phyloP scores from a whole-genome alignment of 1,139 yeast species.

The Eremothecium gossypii region DNA sequence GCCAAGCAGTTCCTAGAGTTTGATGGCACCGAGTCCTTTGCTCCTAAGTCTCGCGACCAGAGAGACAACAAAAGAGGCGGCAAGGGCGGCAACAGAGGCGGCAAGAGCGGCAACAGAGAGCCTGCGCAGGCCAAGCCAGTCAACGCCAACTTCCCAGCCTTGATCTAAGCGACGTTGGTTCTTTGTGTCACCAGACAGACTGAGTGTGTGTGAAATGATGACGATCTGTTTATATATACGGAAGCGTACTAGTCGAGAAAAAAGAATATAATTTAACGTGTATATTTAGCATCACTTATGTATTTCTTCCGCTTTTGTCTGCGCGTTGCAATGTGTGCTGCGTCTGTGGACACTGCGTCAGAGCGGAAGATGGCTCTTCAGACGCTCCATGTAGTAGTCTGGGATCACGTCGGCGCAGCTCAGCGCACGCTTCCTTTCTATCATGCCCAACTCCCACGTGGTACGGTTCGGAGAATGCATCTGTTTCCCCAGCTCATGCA shows the following conservation, averaged over 20 bases:
- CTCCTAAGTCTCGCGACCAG: conserved; percentile 27
- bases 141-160: conserved; percentile 53
- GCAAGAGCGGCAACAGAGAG: conserved; percentile 24
- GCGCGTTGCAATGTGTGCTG: neutral
- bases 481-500: conserved; percentile 45
- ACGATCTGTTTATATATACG: conserved; percentile 3
- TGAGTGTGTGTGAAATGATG: conserved; percentile 2
- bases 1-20: conserved; percentile 62
- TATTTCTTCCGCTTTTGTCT: neutral
- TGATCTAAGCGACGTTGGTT: conserved; percentile 20
- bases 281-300: conserved; percentile 4
- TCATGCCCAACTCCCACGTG: conserved; percentile 37
- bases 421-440: conserved; percentile 32
- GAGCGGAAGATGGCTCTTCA: conserved; percentile 6
- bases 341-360: neutral
- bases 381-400: conserved; percentile 13
- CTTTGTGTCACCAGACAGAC: neutral
- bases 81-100: conserved; percentile 26
- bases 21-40: conserved; percentile 46
- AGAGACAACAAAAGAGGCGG: conserved; percentile 31
- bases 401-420: conserved; percentile 44
- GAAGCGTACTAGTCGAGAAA: conserved; percentile 1
- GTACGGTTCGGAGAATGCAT: conserved; percentile 32
- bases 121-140: conserved; percentile 25
- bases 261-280: conserved; percentile 4